Base-by-base conservation (phyloP, 2,329 filamentous ascomycete genomes). In the Monosporascus sp. region DNA sequence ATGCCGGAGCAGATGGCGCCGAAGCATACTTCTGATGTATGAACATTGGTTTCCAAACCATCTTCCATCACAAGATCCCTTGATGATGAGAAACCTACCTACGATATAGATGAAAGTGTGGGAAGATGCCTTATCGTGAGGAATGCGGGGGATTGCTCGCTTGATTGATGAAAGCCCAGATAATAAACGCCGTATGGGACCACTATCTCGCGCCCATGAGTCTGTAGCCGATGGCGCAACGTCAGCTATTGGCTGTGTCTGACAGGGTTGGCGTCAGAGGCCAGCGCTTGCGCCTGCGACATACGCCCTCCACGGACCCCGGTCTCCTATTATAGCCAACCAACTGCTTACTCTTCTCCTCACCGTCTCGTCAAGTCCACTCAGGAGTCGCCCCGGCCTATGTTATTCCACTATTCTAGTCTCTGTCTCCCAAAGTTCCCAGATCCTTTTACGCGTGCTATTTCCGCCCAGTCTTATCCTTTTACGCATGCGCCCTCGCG, bases 301-400 rank as follows among this genome's bases (percentile, higher is more conserved):
- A 49, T 44, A 49, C 59, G 61, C 57, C 61, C 58, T 58, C 56
- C 58, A 54, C 55, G 50, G 56, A 57, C 58, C 59, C 53, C 59
- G 48, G 57, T 62, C 55, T 59, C 67, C 66, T 65, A 67, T 69
- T 68, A 70, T 70, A 70, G 68, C 68, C 68, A 70, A 69, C 68
- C 67, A 69, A 58, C 54, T 54, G 48, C 47, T 54, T 31, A 45
- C 43, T 18, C 14, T 55, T 58, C 56, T 61, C 58, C 58, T 53
- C 53, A 55, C 37, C 44, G 53, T 56, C 50, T 55, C 35, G 51
- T 55, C 55, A 47, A 41, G 48, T 49, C 54, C 47, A 43, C 58
- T 49, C 47, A 52, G 43, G 27, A 56, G 47, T 56, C 49, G 53
- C 8, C 54, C 46, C 37, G 54, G 48, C 49, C 54, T 48, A 51